phyloP scores from a whole-genome alignment of 2,329 filamentous ascomycete species.

The Boeremia lycopersici region DNA sequence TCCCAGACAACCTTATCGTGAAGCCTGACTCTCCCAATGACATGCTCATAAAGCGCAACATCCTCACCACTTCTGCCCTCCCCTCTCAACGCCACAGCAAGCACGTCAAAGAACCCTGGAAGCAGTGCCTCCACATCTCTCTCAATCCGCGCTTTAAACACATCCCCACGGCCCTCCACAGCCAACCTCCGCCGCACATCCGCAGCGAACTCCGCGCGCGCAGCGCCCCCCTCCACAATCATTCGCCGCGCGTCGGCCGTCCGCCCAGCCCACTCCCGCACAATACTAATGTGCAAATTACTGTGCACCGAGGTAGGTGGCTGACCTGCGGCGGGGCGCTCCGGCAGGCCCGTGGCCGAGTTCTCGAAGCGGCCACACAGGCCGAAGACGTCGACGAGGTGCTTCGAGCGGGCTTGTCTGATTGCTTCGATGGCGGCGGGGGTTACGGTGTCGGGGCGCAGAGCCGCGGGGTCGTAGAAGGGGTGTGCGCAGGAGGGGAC shows the following conservation, averaged over 20 bases:
- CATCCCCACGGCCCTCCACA: slow-evolving; percentile 27
- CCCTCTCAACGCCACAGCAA: slow-evolving; percentile 26
- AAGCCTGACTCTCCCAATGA: slow-evolving; percentile 31
- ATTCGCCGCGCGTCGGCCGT: slow-evolving; percentile 3
- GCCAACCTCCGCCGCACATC: slow-evolving; percentile 27
- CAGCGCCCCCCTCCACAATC: slow-evolving; percentile 9
- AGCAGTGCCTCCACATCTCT: slow-evolving; percentile 21
- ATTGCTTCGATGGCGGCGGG: slow-evolving; percentile 15
- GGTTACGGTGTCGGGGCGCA: not conserved
- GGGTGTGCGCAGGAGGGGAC: slow-evolving; percentile 20
- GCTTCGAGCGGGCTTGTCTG: slow-evolving; percentile 26
- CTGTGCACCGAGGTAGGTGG: slow-evolving; percentile 33
- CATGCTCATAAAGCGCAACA: slow-evolving; percentile 27
- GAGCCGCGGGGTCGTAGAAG: slow-evolving; percentile 12
- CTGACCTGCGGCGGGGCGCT: slow-evolving; percentile 18
- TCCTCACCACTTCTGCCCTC: slow-evolving; percentile 19
- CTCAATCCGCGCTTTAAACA: slow-evolving; percentile 26
- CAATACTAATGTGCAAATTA: slow-evolving; percentile 38
- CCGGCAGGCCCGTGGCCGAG: slow-evolving; percentile 37
- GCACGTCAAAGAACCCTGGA: slow-evolving; percentile 35
- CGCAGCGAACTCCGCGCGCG: slow-evolving; percentile 22
- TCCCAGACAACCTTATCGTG: slow-evolving; percentile 31
- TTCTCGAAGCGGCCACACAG: slow-evolving; percentile 26
- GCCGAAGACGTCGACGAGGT: slow-evolving; percentile 30
- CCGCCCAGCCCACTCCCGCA: slow-evolving; percentile 29